These are phyloP conservation scores for Aspergillus sp. DNA, from an alignment of 2,329 filamentous ascomycete species.

Conservation along the genomic window DNA sequence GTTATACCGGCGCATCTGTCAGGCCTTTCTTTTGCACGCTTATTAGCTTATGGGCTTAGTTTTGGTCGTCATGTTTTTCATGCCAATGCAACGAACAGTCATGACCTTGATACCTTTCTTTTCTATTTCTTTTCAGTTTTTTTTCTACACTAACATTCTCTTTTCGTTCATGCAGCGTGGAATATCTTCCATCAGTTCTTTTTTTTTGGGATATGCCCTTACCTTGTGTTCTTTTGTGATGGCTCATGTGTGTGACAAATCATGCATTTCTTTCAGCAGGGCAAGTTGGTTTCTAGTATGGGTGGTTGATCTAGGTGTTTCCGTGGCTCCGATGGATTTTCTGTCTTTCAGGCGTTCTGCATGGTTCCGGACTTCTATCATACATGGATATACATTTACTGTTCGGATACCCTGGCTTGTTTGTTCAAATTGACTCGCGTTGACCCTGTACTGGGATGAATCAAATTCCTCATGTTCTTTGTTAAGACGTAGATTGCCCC, in stretches of 20 bases:
- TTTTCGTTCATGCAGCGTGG: background rate
- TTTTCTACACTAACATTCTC: conserved; percentile 6
- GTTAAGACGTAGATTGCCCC: background rate
- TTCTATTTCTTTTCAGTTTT: conserved; percentile 9
- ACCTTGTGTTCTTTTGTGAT: background rate
- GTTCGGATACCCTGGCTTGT: background rate
- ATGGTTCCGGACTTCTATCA: background rate
- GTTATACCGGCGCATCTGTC: conserved; percentile 24
- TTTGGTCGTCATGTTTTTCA: conserved; percentile 29
- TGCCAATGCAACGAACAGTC: conserved; percentile 39
- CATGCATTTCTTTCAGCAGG: background rate
- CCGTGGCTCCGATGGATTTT: background rate
- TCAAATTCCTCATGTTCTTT: background rate
- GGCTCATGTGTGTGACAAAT: background rate
- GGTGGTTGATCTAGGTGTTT: background rate
- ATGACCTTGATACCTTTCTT: conserved; percentile 27
- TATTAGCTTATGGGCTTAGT: conserved; percentile 23
- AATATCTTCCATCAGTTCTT: background rate
- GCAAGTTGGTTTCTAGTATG: background rate
- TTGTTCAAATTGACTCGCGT: background rate
- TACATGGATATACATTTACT: background rate
- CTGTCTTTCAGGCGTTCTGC: background rate
- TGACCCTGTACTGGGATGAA: background rate
- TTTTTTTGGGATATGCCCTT: background rate
- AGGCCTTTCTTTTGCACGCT: conserved; percentile 11